These are phyloP conservation scores for Trypanosoma brucei DNA, from an alignment of 208 protist species.

Conservation along the genomic window DNA sequence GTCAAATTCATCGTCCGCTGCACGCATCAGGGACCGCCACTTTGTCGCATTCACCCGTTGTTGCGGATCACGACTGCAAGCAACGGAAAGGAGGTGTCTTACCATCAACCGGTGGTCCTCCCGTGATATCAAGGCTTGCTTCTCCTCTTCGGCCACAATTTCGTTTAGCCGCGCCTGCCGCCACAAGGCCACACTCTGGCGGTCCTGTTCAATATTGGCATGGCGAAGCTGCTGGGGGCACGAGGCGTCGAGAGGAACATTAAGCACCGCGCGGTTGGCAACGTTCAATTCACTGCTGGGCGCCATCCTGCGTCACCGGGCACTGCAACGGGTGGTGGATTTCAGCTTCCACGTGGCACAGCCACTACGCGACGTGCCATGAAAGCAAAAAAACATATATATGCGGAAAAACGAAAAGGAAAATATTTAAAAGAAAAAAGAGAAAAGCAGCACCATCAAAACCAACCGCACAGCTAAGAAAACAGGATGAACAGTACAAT, in stretches of 20 bases:
- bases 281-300: not conserved
- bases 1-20: conserved; percentile 75
- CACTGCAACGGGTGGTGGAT: not conserved
- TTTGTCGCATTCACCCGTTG: conserved; percentile 46
- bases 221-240: not conserved
- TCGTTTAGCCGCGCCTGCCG: conserved; percentile 72
- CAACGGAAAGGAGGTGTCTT: conserved; percentile 62
- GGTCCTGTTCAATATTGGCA: conserved; percentile 38
- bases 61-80: conserved; percentile 59
- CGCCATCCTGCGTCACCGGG: not conserved
- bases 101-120: conserved; percentile 86
- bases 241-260: not conserved
- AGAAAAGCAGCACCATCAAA: not conserved
- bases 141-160: conserved; percentile 56
- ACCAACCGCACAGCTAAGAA: no score
- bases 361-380: not conserved
- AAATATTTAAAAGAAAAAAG: not conserved
- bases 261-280: not conserved
- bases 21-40: conserved; percentile 65
- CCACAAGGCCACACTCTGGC: conserved; percentile 42
- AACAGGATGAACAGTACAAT: no score
- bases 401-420: conserved; percentile 18
- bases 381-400: conserved; percentile 11
- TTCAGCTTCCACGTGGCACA: not conserved
- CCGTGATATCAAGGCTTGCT: conserved; percentile 43